Percentiles rank a stretch among this genome's conserved stretches.
phyloP scores from a whole-genome alignment of 2,329 filamentous ascomycete species.

The Rutstroemia sp. region DNA sequence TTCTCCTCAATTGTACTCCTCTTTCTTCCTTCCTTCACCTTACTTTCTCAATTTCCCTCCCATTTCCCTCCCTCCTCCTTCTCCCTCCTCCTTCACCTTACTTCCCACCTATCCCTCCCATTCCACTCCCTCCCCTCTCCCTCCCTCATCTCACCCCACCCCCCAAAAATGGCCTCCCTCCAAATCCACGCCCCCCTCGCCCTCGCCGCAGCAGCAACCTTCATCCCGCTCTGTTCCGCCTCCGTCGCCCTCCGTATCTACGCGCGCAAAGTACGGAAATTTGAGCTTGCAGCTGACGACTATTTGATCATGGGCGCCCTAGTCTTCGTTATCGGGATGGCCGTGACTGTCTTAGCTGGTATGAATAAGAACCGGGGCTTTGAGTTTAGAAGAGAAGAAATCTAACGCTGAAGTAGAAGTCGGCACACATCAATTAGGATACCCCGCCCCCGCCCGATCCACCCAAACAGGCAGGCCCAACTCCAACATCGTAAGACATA shows the following conservation, averaged over 20 bases:
- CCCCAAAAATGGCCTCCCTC: slow-evolving; percentile 1
- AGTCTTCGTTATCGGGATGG: slow-evolving; percentile 7
- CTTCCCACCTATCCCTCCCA: background rate
- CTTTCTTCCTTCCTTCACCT: too few species aligned
- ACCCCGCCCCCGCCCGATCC: background rate
- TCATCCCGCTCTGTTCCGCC: background rate
- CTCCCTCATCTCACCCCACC: background rate
- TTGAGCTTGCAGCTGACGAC: slow-evolving; percentile 2
- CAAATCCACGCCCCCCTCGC: slow-evolving; percentile 3
- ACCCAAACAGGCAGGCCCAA: slow-evolving; percentile 2
- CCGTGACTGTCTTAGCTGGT: slow-evolving; percentile 1
- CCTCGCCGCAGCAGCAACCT: background rate
- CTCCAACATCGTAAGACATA: background rate
- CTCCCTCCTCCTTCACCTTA: too few species aligned
- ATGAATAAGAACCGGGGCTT: background rate
- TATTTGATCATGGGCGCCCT: slow-evolving; percentile 6
- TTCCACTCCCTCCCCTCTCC: background rate
- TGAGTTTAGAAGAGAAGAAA: background rate
- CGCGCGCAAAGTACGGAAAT: background rate
- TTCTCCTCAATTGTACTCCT: too few species aligned
- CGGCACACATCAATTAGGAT: background rate
- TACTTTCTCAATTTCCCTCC: too few species aligned
- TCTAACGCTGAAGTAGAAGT: background rate
- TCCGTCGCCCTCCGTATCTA: slow-evolving; percentile 1
- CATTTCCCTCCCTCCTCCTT: too few species aligned